These are phyloP conservation scores for Encephalitozoon intestinalis DNA, from an alignment of 371 early-diverging fungal genomes.

Conservation along the genomic window DNA sequence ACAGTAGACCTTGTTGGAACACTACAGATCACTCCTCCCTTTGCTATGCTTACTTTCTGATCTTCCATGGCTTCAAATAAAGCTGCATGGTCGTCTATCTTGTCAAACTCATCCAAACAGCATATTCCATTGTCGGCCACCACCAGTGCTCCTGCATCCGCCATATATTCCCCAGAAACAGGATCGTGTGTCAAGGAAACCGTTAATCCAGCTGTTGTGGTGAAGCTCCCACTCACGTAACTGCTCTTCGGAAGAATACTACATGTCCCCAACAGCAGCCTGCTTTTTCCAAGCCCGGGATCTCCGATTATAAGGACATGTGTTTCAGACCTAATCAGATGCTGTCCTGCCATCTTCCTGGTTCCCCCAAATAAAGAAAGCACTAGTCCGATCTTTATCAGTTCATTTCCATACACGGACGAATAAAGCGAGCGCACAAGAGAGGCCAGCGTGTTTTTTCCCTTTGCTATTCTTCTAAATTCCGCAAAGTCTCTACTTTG, in stretches of 20 bases:
- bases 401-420: slow-evolving; percentile 66
- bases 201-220: slow-evolving; percentile 70
- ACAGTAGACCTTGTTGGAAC: slow-evolving; percentile 54
- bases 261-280: slow-evolving; percentile 62
- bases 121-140: slow-evolving; percentile 65
- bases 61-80: slow-evolving; percentile 60
- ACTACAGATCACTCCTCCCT: slow-evolving; percentile 59
- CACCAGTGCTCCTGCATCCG: slow-evolving; percentile 68
- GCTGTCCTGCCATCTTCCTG: slow-evolving; percentile 38
- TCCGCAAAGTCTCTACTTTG: slow-evolving; percentile 23
- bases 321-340: slow-evolving; percentile 49
- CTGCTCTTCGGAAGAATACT: slow-evolving; percentile 64
- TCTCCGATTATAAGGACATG: slow-evolving; percentile 63
- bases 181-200: slow-evolving; percentile 69
- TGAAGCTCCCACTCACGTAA: slow-evolving; percentile 65
- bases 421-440: slow-evolving; percentile 65
- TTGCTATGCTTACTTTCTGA: slow-evolving; percentile 55
- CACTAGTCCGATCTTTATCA: slow-evolving; percentile 66
- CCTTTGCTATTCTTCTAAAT: slow-evolving; percentile 59
- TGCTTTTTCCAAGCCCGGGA: slow-evolving; percentile 66
- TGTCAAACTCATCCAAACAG: slow-evolving; percentile 67
- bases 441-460: slow-evolving; percentile 57
- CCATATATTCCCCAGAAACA: slow-evolving; percentile 67
- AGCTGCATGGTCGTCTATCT: slow-evolving; percentile 61
- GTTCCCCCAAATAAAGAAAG: slow-evolving; percentile 67